Evolutionary conservation across 2,329 filamentous ascomycete genomes (phyloP), one percentile per base, ranked within the genome.

Genomic region (Pleomassaria siparia): DNA sequence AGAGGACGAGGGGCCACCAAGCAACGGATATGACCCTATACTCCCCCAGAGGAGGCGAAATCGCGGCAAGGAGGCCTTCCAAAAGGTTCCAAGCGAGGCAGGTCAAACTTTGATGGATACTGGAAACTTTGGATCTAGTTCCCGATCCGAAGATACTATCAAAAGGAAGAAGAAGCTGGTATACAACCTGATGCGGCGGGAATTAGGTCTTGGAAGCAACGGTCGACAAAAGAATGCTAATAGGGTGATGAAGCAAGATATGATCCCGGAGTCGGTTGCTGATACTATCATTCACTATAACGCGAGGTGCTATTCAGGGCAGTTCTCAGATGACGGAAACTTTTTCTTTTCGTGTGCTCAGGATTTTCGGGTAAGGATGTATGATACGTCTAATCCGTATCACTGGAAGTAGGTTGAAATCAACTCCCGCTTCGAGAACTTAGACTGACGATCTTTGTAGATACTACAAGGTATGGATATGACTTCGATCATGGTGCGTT

Each of bases 321-420:
- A 97, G 66, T 99, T 97, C 68, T 96, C 90, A 0, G 89, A 95
- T 55, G 94, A 99, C 60, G 94, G 94, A 21, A 95, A 96, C 70
- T 97, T 97, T 75, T 97, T 96, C 75, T 97, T 92, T 67, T 86
- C 87, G 5, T 94, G 88, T 63, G 88, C 87, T 9, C 90, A 96
- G 70, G 91, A 97, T 71, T 96, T 96, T 74, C 87, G 85, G 58
- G 91, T 99, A 9, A 87, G 91, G 44, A 91, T 99, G 89, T 99
- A 97, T 72, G 92, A 97, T 69, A 97, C 94, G 0, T 91, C 89
- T 1, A 96, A 96, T 59, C 91, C 92, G 0, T 95, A 94, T 71
- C 82, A 91, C 55, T 99, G 94, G 94, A 87, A 87, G 67, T 91
- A 96, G 24, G 35, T 37, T n/a, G n/a, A n/a, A n/a, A 37, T 6